A percentile compares a stretch with the other conserved stretches of the same genome.
Evolutionary conservation across 805 yeast genomes (phyloP).

Genomic region (Ogataea trehalophila): DNA sequence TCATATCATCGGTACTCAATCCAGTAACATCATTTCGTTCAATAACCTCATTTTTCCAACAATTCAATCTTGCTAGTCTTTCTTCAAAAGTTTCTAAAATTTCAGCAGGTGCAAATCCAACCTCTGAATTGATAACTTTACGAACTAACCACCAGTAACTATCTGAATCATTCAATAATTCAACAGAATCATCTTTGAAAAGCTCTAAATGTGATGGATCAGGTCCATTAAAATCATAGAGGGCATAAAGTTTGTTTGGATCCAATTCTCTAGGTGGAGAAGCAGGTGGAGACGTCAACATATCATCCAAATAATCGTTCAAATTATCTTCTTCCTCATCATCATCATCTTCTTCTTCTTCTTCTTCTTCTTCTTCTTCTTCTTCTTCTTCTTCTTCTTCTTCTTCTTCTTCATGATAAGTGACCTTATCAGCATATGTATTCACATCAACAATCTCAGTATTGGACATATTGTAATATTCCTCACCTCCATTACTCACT

Average conservation of each 20-base stretch:
- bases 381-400: conserved; percentile 16
- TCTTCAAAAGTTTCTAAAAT: conserved; percentile 88
- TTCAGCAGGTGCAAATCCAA: conserved; percentile 97
- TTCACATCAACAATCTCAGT: not conserved
- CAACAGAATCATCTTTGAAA: conserved; percentile 74
- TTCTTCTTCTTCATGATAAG: conserved; percentile 1
- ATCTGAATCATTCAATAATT: conserved; percentile 80
- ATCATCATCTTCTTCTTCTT: conserved; percentile 3
- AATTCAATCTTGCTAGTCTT: conserved; percentile 83
- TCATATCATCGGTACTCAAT: conserved; percentile 23
- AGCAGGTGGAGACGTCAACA: conserved; percentile 61
- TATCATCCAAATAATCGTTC: conserved; percentile 38
- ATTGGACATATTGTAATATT: not conserved
- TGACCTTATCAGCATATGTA: not conserved
- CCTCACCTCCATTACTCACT: not conserved
- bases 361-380: conserved; percentile 11
- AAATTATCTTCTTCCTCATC: conserved; percentile 30
- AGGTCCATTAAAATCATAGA: conserved; percentile 85
- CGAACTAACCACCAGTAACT: conserved; percentile 94
- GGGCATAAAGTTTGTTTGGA: conserved; percentile 78
- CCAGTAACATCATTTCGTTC: conserved; percentile 32
- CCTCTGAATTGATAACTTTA: conserved; percentile 34
- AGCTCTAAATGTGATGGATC: conserved; percentile 89
- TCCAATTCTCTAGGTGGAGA: conserved; percentile 79
- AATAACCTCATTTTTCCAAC: conserved; percentile 82